phyloP scores from a whole-genome alignment of 2,329 filamentous ascomycete genomes.

The Alternaria gaisen region DNA sequence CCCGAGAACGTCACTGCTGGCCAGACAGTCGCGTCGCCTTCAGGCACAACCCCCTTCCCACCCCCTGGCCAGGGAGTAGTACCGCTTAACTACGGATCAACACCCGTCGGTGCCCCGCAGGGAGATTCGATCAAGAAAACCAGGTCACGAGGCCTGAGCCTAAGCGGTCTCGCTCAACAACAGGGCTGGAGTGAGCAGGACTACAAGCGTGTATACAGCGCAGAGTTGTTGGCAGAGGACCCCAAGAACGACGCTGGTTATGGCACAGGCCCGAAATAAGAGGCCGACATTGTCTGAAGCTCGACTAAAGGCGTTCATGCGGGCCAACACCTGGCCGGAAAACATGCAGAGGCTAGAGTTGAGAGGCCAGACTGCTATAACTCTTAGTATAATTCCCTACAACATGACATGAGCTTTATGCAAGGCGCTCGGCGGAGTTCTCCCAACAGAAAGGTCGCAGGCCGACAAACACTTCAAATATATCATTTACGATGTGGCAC shows the following conservation, averaged over 20 bases:
- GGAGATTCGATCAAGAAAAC: slow-evolving; percentile 42
- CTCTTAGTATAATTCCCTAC: not conserved
- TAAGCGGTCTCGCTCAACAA: slow-evolving; percentile 40
- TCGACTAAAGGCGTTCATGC: not conserved
- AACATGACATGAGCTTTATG: not conserved
- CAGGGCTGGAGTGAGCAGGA: slow-evolving; percentile 50
- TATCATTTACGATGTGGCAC: not conserved
- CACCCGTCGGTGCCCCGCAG: slow-evolving; percentile 29
- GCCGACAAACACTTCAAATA: not conserved
- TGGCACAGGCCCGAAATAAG: slow-evolving; percentile 24
- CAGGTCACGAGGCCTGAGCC: slow-evolving; percentile 40
- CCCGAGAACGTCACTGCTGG: slow-evolving; percentile 23
- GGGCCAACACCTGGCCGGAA: not conserved
- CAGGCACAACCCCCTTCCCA: slow-evolving; percentile 33
- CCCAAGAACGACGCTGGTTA: slow-evolving; percentile 40
- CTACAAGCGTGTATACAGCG: slow-evolving; percentile 43
- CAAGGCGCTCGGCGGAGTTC: slow-evolving; percentile 7
- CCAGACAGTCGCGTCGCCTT: slow-evolving; percentile 25
- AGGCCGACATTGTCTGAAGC: not conserved
- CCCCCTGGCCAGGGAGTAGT: slow-evolving; percentile 46
- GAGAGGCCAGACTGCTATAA: not conserved
- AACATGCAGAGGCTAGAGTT: not conserved
- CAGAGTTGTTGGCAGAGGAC: slow-evolving; percentile 32
- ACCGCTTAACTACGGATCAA: slow-evolving; percentile 36
- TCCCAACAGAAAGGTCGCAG: not conserved